Conservation (phyloP, 2,329 filamentous ascomycete species). For the Trichoderma citrinoviride region DNA sequence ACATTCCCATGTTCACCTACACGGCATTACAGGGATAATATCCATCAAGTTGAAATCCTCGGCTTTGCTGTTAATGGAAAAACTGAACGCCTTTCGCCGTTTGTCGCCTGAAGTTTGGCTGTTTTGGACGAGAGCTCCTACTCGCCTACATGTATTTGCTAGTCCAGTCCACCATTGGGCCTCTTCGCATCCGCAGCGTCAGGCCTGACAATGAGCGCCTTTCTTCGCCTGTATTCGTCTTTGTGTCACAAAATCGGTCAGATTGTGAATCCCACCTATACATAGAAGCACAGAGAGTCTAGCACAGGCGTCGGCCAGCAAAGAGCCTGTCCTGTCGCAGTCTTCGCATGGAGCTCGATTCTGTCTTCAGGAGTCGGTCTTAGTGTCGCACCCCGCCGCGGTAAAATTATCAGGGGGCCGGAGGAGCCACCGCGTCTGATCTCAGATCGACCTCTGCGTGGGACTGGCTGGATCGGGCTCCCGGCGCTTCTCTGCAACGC, state of each 20-base stretch:
- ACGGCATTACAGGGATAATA: not conserved
- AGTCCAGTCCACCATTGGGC: not conserved
- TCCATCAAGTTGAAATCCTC: not conserved
- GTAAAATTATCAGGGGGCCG: slow-evolving; percentile 17
- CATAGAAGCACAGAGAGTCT: not conserved
- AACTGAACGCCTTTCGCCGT: not conserved
- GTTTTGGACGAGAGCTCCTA: not conserved
- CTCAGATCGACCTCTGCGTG: slow-evolving; percentile 13
- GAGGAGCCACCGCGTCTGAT: slow-evolving; percentile 13
- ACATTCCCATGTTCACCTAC: not conserved
- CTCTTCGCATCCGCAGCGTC: slow-evolving; percentile 1
- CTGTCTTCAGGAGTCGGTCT: slow-evolving; percentile 16
- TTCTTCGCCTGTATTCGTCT: not conserved
- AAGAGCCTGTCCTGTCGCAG: not conserved
- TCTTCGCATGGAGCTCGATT: no score
- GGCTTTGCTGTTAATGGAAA: not conserved
- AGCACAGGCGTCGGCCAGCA: slow-evolving; percentile 3
- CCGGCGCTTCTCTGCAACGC: not conserved
- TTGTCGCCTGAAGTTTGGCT: not conserved
- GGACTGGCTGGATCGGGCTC: not conserved
- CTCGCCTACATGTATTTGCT: not conserved
- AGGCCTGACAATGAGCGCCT: not conserved
- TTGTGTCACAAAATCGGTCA: no score
- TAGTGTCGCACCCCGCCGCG: slow-evolving; percentile 14
- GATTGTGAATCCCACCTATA: not conserved